phyloP scores from a whole-genome alignment of 2,329 filamentous ascomycete species.

The Pestalotiopsis fici region DNA sequence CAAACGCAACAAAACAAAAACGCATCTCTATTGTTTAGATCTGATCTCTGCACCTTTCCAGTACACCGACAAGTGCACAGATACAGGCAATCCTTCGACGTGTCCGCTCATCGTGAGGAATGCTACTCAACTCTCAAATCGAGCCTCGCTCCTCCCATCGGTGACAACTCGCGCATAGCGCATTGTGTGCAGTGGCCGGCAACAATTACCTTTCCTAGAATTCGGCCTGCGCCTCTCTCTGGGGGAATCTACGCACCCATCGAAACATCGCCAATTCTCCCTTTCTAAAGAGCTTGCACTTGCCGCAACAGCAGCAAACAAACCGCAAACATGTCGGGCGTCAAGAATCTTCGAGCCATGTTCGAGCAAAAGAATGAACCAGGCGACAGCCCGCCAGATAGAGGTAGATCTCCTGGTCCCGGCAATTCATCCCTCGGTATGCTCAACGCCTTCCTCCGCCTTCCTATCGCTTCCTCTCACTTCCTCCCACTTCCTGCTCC shows the following conservation, averaged over 20 bases:
- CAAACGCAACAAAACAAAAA: neutral
- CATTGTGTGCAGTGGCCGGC: neutral
- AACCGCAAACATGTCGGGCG: constrained; percentile 57
- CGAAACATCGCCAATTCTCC: neutral
- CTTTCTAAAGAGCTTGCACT: neutral
- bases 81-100: neutral
- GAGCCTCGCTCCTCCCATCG: constrained; percentile 20
- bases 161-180: constrained; percentile 18
- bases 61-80: neutral
- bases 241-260: neutral
- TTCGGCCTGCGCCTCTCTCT: neutral
- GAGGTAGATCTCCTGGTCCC: constrained; percentile 64
- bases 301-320: neutral
- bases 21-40: neutral
- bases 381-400: constrained; percentile 51
- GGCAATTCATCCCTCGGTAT: constrained; percentile 4
- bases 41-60: neutral
- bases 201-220: neutral
- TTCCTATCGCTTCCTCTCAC: neutral
- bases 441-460: constrained; percentile 20
- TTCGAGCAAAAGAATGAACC: constrained; percentile 67
- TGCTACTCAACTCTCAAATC: constrained; percentile 21
- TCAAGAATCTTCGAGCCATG: constrained; percentile 77
- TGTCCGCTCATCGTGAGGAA: constrained; percentile 12
- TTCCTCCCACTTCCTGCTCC: neutral